Evolutionary conservation across 306 rosid species (phyloP), one percentile per base, ranked within the genome.

Genomic region (Citrullus amarus): DNA sequence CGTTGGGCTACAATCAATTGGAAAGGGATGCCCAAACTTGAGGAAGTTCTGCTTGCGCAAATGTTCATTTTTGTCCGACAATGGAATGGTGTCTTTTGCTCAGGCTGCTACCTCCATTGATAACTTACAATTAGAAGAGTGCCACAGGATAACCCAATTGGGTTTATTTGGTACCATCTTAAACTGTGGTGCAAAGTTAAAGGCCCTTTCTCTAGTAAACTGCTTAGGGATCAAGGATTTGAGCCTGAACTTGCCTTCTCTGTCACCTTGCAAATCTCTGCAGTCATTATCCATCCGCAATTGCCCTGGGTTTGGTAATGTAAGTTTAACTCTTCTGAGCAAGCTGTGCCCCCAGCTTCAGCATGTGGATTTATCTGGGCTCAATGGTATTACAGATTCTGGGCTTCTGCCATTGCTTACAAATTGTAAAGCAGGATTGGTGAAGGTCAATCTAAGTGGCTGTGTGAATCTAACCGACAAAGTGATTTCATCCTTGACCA

Each of bases 1-100:
- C 81, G 44, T 78, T 5, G 98, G 96, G 60, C 87, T 96, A 76
- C 93, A 81, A 81, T 93, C 97, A 62, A 53, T 93, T 5, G 97
- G 90, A 38, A 93, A 83, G 82, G 98, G 99, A 53, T 91, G 99
- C 81, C 99, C 99, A 10, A 93, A 96, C 86, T 78, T 96, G 81
- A 87, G 83, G 22, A 89, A 83, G 78, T 86, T 92, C 28, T 73
- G 82, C 80, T 90, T 96, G 44, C 83, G 76, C 2, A 90, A 86
- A 76, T 90, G 98, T 90, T 83, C 91, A 7, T 87, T 85, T 57
- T 67, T 93, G 66, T 92, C 98, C 5, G 97, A 96, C 82, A 83
- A 84, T 16, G 99, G 99, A 54, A 61, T 96, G 91, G 88, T 86
- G 50, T 83, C 97, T 9, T 85, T 96, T 60, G 54, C 89, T 83